A percentile compares a stretch with the other conserved stretches of the same genome.
Conservation (phyloP, 2,329 filamentous ascomycete species). For the Diplodia scrobiculata region DNA sequence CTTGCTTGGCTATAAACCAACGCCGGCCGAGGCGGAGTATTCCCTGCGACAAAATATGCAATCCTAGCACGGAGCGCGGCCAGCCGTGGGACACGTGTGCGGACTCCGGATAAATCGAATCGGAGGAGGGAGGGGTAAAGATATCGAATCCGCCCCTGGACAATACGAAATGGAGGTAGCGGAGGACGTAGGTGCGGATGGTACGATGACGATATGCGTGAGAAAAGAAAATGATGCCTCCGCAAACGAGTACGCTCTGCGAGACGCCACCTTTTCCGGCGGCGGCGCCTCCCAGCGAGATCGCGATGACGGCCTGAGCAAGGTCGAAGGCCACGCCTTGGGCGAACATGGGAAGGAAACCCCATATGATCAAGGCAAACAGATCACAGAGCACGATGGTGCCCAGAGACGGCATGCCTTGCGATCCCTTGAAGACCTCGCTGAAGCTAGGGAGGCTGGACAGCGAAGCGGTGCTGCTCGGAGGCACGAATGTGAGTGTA, state of each 20-base stretch:
- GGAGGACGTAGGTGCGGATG: slow-evolving; percentile 41
- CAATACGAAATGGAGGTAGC: slow-evolving; percentile 50
- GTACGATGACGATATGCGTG: slow-evolving; percentile 37
- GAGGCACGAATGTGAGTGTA: slow-evolving; percentile 86
- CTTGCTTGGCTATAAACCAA: slow-evolving; percentile 30
- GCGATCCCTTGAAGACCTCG: slow-evolving; percentile 86
- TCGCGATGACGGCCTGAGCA: slow-evolving; percentile 88
- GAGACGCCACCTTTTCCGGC: slow-evolving; percentile 68
- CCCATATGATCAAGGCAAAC: slow-evolving; percentile 80
- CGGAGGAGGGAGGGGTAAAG: slow-evolving; percentile 44
- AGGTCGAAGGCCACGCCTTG: slow-evolving; percentile 88
- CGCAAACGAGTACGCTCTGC: slow-evolving; percentile 70
- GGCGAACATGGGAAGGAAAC: slow-evolving; percentile 82
- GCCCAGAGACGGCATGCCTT: slow-evolving; percentile 80
- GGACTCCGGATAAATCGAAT: slow-evolving; percentile 41
- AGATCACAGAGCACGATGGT: slow-evolving; percentile 83
- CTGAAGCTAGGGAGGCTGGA: slow-evolving; percentile 76
- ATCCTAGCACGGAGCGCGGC: slow-evolving; percentile 68
- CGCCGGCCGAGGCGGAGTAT: slow-evolving; percentile 68
- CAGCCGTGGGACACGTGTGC: slow-evolving; percentile 61
- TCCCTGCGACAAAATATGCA: slow-evolving; percentile 74
- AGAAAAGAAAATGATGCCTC: slow-evolving; percentile 63
- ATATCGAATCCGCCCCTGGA: slow-evolving; percentile 47
- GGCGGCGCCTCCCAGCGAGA: slow-evolving; percentile 82
- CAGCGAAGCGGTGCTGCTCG: slow-evolving; percentile 71